Evolutionary conservation across 2,329 filamentous ascomycete species (phyloP).

Genomic region (Verticillium dahliae): DNA sequence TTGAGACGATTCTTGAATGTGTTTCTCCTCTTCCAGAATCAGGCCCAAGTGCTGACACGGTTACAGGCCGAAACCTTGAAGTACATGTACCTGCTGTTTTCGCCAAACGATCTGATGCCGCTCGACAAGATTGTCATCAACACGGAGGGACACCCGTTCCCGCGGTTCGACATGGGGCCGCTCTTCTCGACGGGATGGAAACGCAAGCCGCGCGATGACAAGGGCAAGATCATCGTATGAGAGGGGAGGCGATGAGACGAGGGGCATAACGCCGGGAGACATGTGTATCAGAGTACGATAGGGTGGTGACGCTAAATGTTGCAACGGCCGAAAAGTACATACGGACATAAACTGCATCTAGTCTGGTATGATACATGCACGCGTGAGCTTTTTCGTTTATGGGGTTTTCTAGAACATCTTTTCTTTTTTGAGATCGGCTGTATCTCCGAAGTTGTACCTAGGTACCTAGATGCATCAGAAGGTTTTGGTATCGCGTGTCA

Average conservation of each 20-base stretch:
- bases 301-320: too few relatives aligned
- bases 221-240: slow-evolving; percentile 28
- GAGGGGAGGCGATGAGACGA: neutral
- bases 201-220: slow-evolving; percentile 53
- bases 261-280: too few relatives aligned
- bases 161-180: slow-evolving; percentile 74
- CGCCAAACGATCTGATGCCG: slow-evolving; percentile 72
- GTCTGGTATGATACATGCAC: too few relatives aligned
- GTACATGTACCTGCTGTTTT: slow-evolving; percentile 95
- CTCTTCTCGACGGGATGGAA: slow-evolving; percentile 78
- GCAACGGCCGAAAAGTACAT: too few relatives aligned
- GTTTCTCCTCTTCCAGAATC: neutral
- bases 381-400: too few relatives aligned
- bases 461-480: neutral
- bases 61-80: slow-evolving; percentile 89
- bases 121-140: slow-evolving; percentile 88
- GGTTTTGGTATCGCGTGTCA: neutral
- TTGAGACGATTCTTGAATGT: too few relatives aligned
- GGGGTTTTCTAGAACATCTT: too few relatives aligned
- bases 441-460: too few relatives aligned
- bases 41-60: neutral
- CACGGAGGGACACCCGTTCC: slow-evolving; percentile 89
- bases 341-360: too few relatives aligned
- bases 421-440: too few relatives aligned
- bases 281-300: too few relatives aligned